phyloP scores from a whole-genome alignment of 106 monocot genomes.

The Platanthera zijinensis region DNA sequence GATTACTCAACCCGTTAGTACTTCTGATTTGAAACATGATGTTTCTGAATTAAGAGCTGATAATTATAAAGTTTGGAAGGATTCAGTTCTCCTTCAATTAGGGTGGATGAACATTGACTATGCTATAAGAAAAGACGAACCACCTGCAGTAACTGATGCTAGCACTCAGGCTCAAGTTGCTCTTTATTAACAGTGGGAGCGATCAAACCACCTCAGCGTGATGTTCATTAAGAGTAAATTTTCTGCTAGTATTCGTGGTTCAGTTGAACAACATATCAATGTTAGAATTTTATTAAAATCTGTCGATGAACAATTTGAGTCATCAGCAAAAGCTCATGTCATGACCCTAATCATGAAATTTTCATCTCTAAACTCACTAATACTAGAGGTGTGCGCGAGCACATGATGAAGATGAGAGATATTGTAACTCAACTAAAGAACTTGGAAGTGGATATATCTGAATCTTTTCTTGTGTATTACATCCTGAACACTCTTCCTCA shows the following conservation, averaged over 20 bases:
- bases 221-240: slow-evolving; percentile 1
- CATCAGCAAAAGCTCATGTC: slow-evolving; percentile 2
- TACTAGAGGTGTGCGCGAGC: neutral
- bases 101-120: too few species aligned
- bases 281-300: neutral
- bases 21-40: too few species aligned
- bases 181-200: too few species aligned
- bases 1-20: too few species aligned
- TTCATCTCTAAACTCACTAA: neutral
- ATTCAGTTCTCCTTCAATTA: too few species aligned
- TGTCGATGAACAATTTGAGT: slow-evolving; percentile 11
- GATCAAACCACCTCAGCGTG: neutral
- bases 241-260: neutral
- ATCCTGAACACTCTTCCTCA: slow-evolving; percentile 7
- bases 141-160: neutral
- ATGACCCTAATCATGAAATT: slow-evolving; percentile 10
- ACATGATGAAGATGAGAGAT: slow-evolving; percentile 7
- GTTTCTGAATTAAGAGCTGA: too few species aligned
- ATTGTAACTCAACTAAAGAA: neutral
- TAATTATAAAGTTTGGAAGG: too few species aligned
- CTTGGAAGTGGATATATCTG: slow-evolving; percentile 1
- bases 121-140: too few species aligned
- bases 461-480: slow-evolving; percentile 3
- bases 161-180: neutral
- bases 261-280: neutral